Percentiles rank a stretch among this genome's conserved stretches.
Evolutionary conservation across 1,284 basidiomycete species (phyloP).

Genomic region (Moesziomyces antarcticus): DNA sequence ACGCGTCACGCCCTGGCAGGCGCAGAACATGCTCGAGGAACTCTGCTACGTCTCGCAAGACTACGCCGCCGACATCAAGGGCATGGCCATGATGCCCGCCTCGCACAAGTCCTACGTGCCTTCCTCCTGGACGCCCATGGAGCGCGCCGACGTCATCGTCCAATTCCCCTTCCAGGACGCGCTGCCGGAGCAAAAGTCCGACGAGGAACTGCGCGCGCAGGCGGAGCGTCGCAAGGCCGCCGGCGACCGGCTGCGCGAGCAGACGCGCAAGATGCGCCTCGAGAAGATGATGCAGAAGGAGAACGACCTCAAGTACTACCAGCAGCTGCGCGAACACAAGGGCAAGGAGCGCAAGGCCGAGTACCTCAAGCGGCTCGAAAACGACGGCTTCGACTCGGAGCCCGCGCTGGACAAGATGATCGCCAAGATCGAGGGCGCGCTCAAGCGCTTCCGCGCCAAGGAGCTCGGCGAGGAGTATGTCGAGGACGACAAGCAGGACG

Average conservation of each 20-base stretch:
- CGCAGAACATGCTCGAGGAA: constrained; percentile 86
- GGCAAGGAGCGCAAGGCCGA: constrained; percentile 79
- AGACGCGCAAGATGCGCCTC: constrained; percentile 84
- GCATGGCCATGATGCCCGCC: constrained; percentile 66
- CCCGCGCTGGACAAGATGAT: constrained; percentile 76
- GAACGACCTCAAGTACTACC: constrained; percentile 80
- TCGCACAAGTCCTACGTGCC: constrained; percentile 81
- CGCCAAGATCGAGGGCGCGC: constrained; percentile 78
- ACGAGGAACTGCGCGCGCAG: constrained; percentile 84
- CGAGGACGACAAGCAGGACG: constrained; percentile 74
- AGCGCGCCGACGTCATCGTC: constrained; percentile 71
- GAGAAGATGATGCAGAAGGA: constrained; percentile 82
- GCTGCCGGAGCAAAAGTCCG: constrained; percentile 84
- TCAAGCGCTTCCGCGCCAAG: constrained; percentile 79
- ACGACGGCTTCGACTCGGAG: constrained; percentile 79
- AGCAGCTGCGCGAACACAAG: constrained; percentile 76
- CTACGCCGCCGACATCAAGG: constrained; percentile 76
- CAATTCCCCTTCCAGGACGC: constrained; percentile 60
- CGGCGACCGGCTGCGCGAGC: constrained; percentile 87
- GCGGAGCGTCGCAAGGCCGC: constrained; percentile 85
- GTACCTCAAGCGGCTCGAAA: constrained; percentile 72
- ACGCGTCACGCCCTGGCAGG: constrained; percentile 72
- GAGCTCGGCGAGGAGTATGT: constrained; percentile 72
- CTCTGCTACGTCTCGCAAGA: constrained; percentile 86
- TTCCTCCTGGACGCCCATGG: constrained; percentile 44